Conservation (phyloP, 2,329 filamentous ascomycete genomes). For the Mariannaea sp. region DNA sequence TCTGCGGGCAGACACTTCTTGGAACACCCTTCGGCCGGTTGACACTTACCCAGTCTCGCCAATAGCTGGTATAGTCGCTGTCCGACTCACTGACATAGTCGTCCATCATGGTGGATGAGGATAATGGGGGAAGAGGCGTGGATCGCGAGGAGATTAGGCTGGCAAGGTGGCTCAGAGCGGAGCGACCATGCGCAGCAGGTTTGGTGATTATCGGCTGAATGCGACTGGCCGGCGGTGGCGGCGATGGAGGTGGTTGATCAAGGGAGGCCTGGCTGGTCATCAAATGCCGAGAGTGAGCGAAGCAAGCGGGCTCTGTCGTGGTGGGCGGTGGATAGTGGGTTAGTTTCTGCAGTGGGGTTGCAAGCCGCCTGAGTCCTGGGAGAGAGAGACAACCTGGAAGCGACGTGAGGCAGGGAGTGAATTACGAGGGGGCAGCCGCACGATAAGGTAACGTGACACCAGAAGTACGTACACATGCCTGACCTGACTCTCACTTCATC, state of each 20-base stretch:
- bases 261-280: constrained; percentile 7
- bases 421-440: constrained; percentile 14
- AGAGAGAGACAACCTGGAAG: no score
- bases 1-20: not conserved
- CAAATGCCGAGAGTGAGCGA: not conserved
- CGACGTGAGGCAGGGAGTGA: no score
- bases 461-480: constrained; percentile 18
- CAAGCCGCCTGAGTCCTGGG: constrained; percentile 19
- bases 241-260: not conserved
- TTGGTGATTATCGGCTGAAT: not conserved
- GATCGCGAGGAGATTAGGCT: constrained; percentile 16
- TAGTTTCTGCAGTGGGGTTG: constrained; percentile 20
- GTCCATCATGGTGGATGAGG: constrained; percentile 68
- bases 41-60: constrained; percentile 93
- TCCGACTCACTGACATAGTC: constrained; percentile 98
- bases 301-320: not conserved
- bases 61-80: constrained; percentile 99
- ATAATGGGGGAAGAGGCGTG: constrained; percentile 3
- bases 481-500: constrained; percentile 11
- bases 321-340: constrained; percentile 11
- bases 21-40: not conserved
- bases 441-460: constrained; percentile 35
- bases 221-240: not conserved
- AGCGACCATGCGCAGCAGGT: constrained; percentile 38
- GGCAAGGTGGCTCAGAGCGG: constrained; percentile 32